Evolutionary conservation across 768 basidiomycete species (phyloP).

Genomic region (Rhizopogon sp.): DNA sequence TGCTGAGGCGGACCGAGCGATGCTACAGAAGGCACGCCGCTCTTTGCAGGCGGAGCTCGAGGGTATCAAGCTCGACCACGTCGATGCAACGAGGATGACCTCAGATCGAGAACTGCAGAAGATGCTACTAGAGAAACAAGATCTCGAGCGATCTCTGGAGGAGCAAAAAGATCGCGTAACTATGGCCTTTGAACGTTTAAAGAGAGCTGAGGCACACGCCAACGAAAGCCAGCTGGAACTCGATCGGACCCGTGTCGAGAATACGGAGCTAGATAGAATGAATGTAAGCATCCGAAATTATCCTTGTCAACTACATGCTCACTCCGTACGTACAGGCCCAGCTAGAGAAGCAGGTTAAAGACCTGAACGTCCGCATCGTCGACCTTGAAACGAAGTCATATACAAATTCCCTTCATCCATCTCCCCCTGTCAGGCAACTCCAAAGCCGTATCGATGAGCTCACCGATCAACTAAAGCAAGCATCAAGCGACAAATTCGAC

Average conservation of each 20-base stretch:
- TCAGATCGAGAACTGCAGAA: constrained; percentile 73
- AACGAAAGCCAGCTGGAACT: constrained; percentile 74
- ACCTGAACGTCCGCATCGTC: constrained; percentile 75
- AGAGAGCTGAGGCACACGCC: constrained; percentile 74
- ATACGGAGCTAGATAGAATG: constrained; percentile 70
- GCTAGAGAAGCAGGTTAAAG: constrained; percentile 82
- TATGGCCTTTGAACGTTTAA: constrained; percentile 72
- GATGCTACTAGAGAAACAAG: constrained; percentile 75
- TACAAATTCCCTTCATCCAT: constrained; percentile 54
- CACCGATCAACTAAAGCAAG: constrained; percentile 37
- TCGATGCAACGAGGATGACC: constrained; percentile 63
- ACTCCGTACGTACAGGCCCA: constrained; percentile 47
- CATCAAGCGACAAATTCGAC: constrained; percentile 36
- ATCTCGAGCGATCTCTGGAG: constrained; percentile 71
- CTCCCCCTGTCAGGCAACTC: constrained; percentile 50
- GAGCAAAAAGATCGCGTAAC: constrained; percentile 72
- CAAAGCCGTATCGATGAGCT: constrained; percentile 75
- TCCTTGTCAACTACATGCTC: neutral
- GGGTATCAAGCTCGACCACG: constrained; percentile 70
- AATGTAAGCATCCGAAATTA: constrained; percentile 47
- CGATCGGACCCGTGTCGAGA: constrained; percentile 72
- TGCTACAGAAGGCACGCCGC: constrained; percentile 78
- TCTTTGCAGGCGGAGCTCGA: constrained; percentile 78
- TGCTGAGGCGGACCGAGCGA: constrained; percentile 73
- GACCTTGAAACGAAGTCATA: constrained; percentile 81